A percentile compares a stretch with the other conserved stretches of the same genome.
phyloP scores from a whole-genome alignment of 2,329 filamentous ascomycete genomes.

The Ophiostoma australiae region DNA sequence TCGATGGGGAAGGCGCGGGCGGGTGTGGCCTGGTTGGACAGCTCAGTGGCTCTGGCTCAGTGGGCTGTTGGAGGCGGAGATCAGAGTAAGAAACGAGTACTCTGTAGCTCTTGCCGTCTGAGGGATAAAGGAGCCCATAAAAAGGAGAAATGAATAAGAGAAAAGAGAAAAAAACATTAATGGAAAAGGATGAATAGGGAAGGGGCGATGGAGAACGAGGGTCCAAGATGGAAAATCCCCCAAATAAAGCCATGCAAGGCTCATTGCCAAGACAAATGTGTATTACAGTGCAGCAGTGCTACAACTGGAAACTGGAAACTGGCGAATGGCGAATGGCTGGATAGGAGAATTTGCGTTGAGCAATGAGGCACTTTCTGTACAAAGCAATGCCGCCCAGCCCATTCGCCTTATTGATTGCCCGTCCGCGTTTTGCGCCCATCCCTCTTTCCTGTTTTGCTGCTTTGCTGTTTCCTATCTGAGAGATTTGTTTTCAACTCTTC shows the following conservation, averaged over 20 bases:
- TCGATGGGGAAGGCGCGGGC: conserved; percentile 16
- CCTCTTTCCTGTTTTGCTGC: conserved; percentile 9
- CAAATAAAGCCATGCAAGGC: conserved; percentile 11
- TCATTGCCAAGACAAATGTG: background rate
- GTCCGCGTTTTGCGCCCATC: background rate
- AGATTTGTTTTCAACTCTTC: conserved; percentile 1
- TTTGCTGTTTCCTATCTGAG: conserved; percentile 1
- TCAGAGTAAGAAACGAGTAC: background rate
- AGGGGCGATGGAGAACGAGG: conserved; percentile 1
- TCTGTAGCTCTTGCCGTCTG: conserved; percentile 1
- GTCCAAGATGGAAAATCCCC: conserved; percentile 12
- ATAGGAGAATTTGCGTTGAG: conserved; percentile 13
- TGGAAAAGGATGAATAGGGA: conserved; percentile 6
- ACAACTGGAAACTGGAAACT: conserved; percentile 2
- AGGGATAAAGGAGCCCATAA: background rate
- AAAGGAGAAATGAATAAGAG: conserved; percentile 9
- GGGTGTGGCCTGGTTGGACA: conserved; percentile 12
- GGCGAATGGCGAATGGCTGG: conserved; percentile 14
- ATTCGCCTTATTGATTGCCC: conserved; percentile 13
- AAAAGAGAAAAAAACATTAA: conserved; percentile 10
- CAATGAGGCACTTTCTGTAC: conserved; percentile 23
- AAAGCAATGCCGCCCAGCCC: conserved; percentile 16
- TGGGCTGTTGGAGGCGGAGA: background rate
- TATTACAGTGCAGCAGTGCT: conserved; percentile 11
- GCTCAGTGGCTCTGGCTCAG: conserved; percentile 3